Base-by-base conservation (phyloP, 352 stramenopile genomes). In the Peronospora destructor region DNA sequence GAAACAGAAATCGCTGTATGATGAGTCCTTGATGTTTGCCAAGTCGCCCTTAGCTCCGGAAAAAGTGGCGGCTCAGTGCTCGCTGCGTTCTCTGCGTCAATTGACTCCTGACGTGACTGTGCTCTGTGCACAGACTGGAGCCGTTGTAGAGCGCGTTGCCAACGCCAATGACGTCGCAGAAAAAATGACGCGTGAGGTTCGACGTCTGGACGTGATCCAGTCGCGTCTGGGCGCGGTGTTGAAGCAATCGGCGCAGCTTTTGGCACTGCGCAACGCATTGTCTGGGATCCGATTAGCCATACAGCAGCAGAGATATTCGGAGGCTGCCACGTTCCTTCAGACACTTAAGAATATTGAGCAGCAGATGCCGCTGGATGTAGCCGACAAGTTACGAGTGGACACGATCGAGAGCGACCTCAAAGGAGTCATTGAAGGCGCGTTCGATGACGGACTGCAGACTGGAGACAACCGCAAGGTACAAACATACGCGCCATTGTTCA, bases 151-250 rank as follows among this genome's bases (percentile, higher is more conserved):
- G 61, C 77, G 79, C 37, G 80, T 94, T 36, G 79, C 74, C 10
- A 91, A 91, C 36, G 81, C 84, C 3, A 91, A 94, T 57, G 84
- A 94, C n/a, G 77, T 94, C 8, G 84, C 81, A 5, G 84, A 87
- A 48, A 92, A 91, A 59, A 94, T 94, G 84, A 92, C 84, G 40
- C 69, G 72, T 26, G 82, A 94, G 26, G 81, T 94, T 45, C 77
- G 84, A 17, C 78, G 71, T 9, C 58, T 94, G 25, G 84, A 91
- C 45, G 74, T 88, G 47, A 68, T 90, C 28, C 81, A 94, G 59
- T 89, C 78, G 54, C 79, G 81, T 6, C 48, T 94, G 56, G 68
- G 68, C 37, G 45, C 66, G 39, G 76, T 61, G 19, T 56, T 92
- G 17, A 64, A 71, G 19, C 79, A 90, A 49, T 82, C 77, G 13